Base-by-base conservation (phyloP, 1,139 yeast species). In the Geotrichum reessii region DNA sequence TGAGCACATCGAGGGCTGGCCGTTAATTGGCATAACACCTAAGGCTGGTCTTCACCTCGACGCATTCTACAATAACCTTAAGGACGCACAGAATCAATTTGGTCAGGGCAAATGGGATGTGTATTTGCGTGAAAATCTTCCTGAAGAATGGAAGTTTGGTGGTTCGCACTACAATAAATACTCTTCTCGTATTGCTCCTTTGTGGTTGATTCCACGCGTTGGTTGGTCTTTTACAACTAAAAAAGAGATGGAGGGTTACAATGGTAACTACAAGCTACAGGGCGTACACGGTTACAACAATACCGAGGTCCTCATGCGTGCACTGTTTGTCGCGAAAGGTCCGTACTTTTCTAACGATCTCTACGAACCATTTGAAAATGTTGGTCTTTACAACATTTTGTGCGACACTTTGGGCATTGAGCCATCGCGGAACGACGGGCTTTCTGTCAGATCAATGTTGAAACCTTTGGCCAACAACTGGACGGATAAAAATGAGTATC, bases 221-320 rank as follows among this genome's bases (percentile, higher is more conserved):
- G 97, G 97, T 0, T 91, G 87, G 74, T 77, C 87, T 0, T 73
- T 90, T n/a, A 81, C 90, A 0, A 86, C 91, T 1, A 81, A 78
- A 60, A 76, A 78, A 19, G 81, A 81, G 62, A 78, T 78, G 65
- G 71, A 73, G 40, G 28, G n/a, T 19, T 63, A 66, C 63, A 64
- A 65, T 14, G 72, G 73, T 11, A 78, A 81, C 27, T 86, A 86
- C 69, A 71, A 72, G 44, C 89, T 93, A 2, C 79, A 76, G 58
- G 97, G 97, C 3, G 87, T 86, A 0, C 96, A 89, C 70, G 97
- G 97, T 0, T 91, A 88, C 69, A 83, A 87, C 68, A 86, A 86
- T 67, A 79, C 85, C 0, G 91, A 86, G 63, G 78, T 86, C 6
- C 74, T 89, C 60, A 90, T 91, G 96, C 76, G 96, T 58, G 92